phyloP scores from a whole-genome alignment of 2,329 filamentous ascomycete genomes.

The Aspergillus sp. region DNA sequence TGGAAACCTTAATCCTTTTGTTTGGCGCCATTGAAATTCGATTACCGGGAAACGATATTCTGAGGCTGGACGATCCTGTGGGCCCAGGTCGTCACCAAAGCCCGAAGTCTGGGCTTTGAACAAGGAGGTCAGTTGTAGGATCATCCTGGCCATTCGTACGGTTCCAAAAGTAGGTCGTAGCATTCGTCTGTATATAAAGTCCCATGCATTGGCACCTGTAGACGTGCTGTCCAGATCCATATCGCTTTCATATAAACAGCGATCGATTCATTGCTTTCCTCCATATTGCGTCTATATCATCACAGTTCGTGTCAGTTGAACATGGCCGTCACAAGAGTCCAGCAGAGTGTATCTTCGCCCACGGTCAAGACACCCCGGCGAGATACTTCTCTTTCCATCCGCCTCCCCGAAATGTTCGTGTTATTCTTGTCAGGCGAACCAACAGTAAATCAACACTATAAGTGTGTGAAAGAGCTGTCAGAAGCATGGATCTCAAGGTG shows the following conservation, averaged over 20 bases:
- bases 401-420: constrained; percentile 32
- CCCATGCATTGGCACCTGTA: neutral
- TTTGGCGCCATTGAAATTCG: neutral
- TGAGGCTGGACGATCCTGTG: neutral
- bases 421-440: constrained; percentile 31
- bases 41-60: neutral
- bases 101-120: neutral
- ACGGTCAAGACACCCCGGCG: neutral
- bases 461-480: constrained; percentile 24
- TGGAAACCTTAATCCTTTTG: neutral
- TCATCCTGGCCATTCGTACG: neutral
- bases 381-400: constrained; percentile 9
- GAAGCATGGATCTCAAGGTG: constrained; percentile 28
- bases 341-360: constrained; percentile 4
- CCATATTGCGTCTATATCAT: neutral
- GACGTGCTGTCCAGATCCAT: neutral
- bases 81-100: neutral
- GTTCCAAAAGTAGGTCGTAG: neutral
- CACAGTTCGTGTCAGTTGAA: neutral
- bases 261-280: too few species aligned
- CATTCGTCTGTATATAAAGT: neutral
- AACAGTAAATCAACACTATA: constrained; percentile 27
- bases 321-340: constrained; percentile 3
- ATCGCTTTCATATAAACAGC: neutral
- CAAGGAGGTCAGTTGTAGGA: neutral